Percentiles rank a stretch among this genome's conserved stretches.
These are phyloP conservation scores for Zygosaccharomyces sapae DNA, from an alignment of 1,139 yeast species.

Conservation along the genomic window DNA sequence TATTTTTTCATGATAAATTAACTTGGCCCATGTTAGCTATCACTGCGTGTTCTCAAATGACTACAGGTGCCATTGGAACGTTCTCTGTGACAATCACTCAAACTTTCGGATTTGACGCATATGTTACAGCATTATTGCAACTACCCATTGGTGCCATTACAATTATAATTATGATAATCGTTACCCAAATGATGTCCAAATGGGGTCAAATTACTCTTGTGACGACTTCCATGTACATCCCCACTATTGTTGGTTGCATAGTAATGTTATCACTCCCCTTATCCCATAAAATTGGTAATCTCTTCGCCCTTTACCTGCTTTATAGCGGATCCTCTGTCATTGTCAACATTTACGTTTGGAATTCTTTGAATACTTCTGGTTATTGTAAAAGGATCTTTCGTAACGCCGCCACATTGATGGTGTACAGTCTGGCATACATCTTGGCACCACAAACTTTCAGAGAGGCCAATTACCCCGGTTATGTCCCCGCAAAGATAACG, in stretches of 20 bases:
- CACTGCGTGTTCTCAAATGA: conserved; percentile 40
- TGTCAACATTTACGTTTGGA: conserved; percentile 38
- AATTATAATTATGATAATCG: conserved; percentile 33
- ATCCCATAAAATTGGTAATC: conserved; percentile 36
- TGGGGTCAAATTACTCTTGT: conserved; percentile 33
- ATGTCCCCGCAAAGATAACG: conserved; percentile 47
- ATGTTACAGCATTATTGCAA: conserved; percentile 42
- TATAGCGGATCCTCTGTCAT: conserved; percentile 43
- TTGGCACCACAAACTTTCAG: conserved; percentile 69
- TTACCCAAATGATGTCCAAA: conserved; percentile 34
- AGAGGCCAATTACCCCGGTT: conserved; percentile 49
- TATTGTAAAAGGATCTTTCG: conserved; percentile 62
- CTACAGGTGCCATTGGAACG: conserved; percentile 45
- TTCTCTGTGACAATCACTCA: conserved; percentile 48
- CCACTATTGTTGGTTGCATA: conserved; percentile 42
- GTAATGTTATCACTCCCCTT: conserved; percentile 44
- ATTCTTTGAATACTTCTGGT: conserved; percentile 57
- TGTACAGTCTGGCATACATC: conserved; percentile 64
- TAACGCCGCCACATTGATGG: conserved; percentile 56
- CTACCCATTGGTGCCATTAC: conserved; percentile 47
- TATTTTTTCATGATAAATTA: conserved; percentile 44
- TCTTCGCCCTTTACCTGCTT: conserved; percentile 37
- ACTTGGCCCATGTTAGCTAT: conserved; percentile 42
- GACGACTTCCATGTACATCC: conserved; percentile 33
- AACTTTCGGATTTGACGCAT: conserved; percentile 44